phyloP scores from a whole-genome alignment of 2,329 filamentous ascomycete genomes.

The Dichotomopilus funicola region DNA sequence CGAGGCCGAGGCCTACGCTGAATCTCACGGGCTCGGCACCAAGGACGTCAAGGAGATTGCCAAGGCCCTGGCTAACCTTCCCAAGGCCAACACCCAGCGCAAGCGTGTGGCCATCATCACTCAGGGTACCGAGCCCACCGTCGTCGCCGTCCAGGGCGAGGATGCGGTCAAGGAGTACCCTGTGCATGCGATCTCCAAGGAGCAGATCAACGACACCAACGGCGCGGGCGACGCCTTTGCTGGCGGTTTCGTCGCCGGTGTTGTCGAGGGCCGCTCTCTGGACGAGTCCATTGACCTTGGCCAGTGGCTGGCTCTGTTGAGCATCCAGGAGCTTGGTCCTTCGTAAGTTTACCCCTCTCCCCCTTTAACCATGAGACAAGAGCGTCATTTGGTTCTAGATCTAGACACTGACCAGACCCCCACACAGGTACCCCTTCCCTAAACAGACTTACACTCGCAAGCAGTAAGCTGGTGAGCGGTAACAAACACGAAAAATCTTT shows the following conservation, averaged over 20 bases:
- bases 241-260: conserved; percentile 83
- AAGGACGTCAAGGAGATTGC: conserved; percentile 80
- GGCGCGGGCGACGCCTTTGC: conserved; percentile 96
- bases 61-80: conserved; percentile 75
- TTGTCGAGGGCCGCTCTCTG: conserved; percentile 77
- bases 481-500: not conserved
- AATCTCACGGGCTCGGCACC: conserved; percentile 67
- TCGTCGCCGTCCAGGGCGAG: conserved; percentile 71
- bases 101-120: conserved; percentile 87
- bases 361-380: not conserved
- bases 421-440: conserved; percentile 66
- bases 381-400: not conserved
- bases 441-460: conserved; percentile 66
- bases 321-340: conserved; percentile 91
- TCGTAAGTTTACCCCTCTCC: conserved; percentile 61
- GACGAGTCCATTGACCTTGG: conserved; percentile 80
- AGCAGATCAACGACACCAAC: conserved; percentile 89
- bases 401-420: conserved; percentile 2
- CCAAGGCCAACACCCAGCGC: conserved; percentile 84
- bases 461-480: conserved; percentile 15
- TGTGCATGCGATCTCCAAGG: conserved; percentile 70
- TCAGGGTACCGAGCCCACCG: conserved; percentile 84
- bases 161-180: conserved; percentile 68
- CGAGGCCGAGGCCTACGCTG: conserved; percentile 82
- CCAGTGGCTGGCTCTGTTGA: conserved; percentile 90